phyloP scores from a whole-genome alignment of 108 stramenopile species.

The Aurantiochytrium sp. region DNA sequence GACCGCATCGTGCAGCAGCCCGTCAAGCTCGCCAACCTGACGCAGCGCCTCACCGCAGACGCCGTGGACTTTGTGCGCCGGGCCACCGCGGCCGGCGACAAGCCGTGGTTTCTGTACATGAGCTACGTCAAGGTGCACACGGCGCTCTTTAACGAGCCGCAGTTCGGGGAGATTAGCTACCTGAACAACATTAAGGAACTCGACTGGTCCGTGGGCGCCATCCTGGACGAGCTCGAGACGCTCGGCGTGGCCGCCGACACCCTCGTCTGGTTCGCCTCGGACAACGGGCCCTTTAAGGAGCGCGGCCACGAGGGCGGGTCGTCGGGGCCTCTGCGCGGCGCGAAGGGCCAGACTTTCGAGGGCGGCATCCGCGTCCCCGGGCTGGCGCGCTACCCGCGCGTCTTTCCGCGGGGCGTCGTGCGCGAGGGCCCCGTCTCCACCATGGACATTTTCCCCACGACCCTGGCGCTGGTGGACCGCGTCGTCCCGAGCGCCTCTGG shows the following conservation, averaged over 20 bases:
- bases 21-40: not conserved
- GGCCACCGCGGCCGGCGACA: not conserved
- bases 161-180: not conserved
- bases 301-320: not conserved
- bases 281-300: slow-evolving; percentile 1
- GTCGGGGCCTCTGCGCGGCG: not conserved
- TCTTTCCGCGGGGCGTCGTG: not conserved
- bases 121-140: slow-evolving; percentile 7
- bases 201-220: not conserved
- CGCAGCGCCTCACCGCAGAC: not conserved
- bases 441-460: slow-evolving; percentile 30
- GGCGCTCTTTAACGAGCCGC: not conserved
- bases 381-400: not conserved
- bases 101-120: not conserved
- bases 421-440: not conserved
- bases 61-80: not conserved
- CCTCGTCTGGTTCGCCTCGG: not conserved
- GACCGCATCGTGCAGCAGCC: not conserved
- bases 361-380: slow-evolving; percentile 20
- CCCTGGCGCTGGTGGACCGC: not conserved
- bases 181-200: not conserved
- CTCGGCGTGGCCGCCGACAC: not conserved
- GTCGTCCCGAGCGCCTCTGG: too few species aligned
- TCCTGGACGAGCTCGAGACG: not conserved
- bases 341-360: slow-evolving; percentile 24